Evolutionary conservation across 2,329 filamentous ascomycete species (phyloP), one percentile per base, ranked within the genome.

Genomic region (Aspergillus unguis): DNA sequence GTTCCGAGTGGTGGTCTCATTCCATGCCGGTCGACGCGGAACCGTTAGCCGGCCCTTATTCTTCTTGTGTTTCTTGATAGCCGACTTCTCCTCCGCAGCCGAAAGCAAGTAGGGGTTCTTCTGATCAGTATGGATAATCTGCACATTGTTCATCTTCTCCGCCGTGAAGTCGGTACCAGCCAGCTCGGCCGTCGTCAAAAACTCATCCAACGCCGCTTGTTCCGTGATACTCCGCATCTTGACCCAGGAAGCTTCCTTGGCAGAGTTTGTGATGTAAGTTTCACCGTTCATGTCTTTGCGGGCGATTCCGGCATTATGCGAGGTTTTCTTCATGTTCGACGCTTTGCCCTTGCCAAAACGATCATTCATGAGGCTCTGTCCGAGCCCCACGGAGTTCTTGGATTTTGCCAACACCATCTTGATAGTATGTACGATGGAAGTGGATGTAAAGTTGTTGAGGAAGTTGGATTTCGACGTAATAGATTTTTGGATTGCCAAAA

Each of bases 161-260:
- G 94, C 95, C 1, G 92, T 97, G 73, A 99, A 99, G 71, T 99
- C 94, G 61, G 94, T 99, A 60, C 91, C 92, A n/a, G 94, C 94
- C 62, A 99, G 79, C 75, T 97, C 92, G 58, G 94, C 95, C 1
- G 94, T 99, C 52, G 88, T 89, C 59, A 99, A 78, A 72, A 99
- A 99, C 73, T 99, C 94, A 72, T 99, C 94, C 57, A 99, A 84
- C 41, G 92, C 92, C 62, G 87, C 92, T 75, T 99, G 94, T 78
- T 99, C 90, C 4, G 94, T 99, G 62, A 99, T 89, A 71, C 90
- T 96, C 77, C 92, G 90, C 94, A 99, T 97, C 80, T 97, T 99
- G 68, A 97, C 90, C 91, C 92, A 99, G 62, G 90, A 82, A 33
- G 92, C 94, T 76, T 97, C 92, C 70, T 95, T 86, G 63, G 85